These are phyloP conservation scores for Elaeagnus macrophylla DNA, from an alignment of 306 rosid species.

Conservation along the genomic window DNA sequence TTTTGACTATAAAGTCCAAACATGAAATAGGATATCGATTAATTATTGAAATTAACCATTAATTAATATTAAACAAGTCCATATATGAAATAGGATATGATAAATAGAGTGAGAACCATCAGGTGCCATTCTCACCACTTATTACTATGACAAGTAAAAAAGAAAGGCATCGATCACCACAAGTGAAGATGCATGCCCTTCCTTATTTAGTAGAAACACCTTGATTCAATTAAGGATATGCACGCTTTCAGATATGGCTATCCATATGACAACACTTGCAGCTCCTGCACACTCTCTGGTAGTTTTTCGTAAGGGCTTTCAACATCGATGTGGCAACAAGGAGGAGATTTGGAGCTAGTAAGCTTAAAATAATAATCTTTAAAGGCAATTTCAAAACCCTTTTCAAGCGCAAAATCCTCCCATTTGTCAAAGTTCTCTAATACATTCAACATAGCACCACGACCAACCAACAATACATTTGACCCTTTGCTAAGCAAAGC, in stretches of 20 bases:
- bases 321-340: conserved; percentile 30
- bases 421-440: conserved; percentile 32
- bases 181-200: too few relatives aligned
- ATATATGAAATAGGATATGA: too few relatives aligned
- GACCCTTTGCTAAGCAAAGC: conserved; percentile 32
- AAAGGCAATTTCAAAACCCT: conserved; percentile 25
- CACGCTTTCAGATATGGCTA: background rate
- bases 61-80: too few relatives aligned
- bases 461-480: conserved; percentile 25
- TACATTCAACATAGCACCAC: conserved; percentile 27
- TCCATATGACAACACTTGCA: conserved; percentile 49
- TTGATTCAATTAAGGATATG: conserved; percentile 13
- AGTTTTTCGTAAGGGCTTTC: conserved; percentile 25
- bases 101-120: too few relatives aligned
- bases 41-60: too few relatives aligned
- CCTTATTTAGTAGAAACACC: too few relatives aligned
- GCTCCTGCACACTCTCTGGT: conserved; percentile 32
- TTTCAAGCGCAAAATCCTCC: conserved; percentile 23
- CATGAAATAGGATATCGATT: too few relatives aligned
- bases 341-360: too few relatives aligned
- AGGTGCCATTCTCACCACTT: too few relatives aligned
- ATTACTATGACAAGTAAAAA: too few relatives aligned
- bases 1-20: too few relatives aligned
- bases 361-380: conserved; percentile 11
- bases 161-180: too few relatives aligned